Evolutionary conservation across 1,284 basidiomycete species (phyloP), one percentile per base, ranked within the genome.

Genomic region (Trametes versicolor): DNA sequence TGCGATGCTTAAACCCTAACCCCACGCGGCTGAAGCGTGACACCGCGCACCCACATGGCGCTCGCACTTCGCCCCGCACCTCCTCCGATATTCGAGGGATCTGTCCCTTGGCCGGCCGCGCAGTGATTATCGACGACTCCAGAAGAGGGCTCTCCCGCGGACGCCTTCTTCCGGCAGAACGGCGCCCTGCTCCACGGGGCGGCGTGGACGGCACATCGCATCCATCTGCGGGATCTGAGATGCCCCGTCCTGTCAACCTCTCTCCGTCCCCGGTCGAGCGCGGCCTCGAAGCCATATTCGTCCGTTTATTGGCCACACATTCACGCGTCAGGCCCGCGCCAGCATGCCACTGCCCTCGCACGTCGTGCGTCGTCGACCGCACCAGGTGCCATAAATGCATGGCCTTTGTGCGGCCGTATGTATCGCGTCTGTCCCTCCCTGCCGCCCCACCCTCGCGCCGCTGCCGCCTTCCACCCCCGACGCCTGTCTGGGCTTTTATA

Each of bases 371-470:
- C 39, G 52, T 32, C 50, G 59, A 25, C 59, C 53, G 56, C 52
- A 32, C 62, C 29, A 45, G 47, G 19, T 12, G 56, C 52, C 66
- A 62, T 64, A 59, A 58, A 63, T 51, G 29, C 29, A 32, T 47
- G 49, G 32, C 43, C 15, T 37, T 59, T 53, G 50, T 54, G 55
- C 50, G 34, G 49, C 2, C 47, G 4, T 39, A 39, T 39, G 32
- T 12, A 41, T 58, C 49, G n/a, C 51, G 21, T 51, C 49, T 59
- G 29, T 39, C 27, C 49, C 25, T 43, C 13, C 65, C 43, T 37
- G 49, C 59, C 37, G 57, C 62, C 45, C 62, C 62, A 57, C 52
- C 59, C 48, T 62, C 25, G 34, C 41, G 9, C 60, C 65, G 47
- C 55, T 48, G 54, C 29, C 54, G 37, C 54, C 29, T 19, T 13